A percentile compares a stretch with the other conserved stretches of the same genome.
Conservation (phyloP, 495 filamentous ascomycete genomes). For the Lasiosphaeria ovina region DNA sequence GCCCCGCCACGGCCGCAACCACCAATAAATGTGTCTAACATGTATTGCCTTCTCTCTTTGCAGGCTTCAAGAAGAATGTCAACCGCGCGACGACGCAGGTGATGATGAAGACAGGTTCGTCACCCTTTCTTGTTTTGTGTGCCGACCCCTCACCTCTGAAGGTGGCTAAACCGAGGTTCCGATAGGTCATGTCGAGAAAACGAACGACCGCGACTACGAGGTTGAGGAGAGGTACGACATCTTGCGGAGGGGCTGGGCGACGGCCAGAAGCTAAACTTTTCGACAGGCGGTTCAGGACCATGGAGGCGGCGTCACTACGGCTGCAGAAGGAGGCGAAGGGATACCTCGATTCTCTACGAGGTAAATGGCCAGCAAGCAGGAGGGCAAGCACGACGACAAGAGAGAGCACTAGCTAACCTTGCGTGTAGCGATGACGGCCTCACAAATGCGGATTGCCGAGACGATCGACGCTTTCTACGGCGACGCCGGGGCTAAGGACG, state of each 20-base stretch:
- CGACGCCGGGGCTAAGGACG: constrained; percentile 89
- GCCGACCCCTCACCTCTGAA: neutral
- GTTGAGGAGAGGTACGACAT: constrained; percentile 80
- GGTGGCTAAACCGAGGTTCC: constrained; percentile 4
- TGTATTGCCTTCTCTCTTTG: constrained; percentile 8
- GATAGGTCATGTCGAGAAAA: constrained; percentile 91
- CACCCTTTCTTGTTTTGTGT: too few relatives aligned
- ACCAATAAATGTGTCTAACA: constrained; percentile 6
- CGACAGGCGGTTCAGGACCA: constrained; percentile 81
- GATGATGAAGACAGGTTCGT: constrained; percentile 95
- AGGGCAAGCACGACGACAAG: neutral
- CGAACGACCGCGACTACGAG: constrained; percentile 97
- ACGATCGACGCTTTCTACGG: constrained; percentile 99
- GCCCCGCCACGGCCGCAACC: constrained; percentile 21
- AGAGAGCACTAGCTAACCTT: neutral
- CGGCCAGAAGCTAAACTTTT: constrained; percentile 8
- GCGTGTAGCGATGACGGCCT: constrained; percentile 87
- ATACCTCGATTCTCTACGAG: constrained; percentile 91
- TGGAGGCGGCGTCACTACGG: constrained; percentile 88
- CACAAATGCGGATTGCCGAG: constrained; percentile 98
- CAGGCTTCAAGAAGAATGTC: constrained; percentile 98
- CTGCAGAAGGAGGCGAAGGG: constrained; percentile 97
- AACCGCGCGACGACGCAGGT: constrained; percentile 98
- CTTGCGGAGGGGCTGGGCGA: neutral
- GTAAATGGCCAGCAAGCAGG: constrained; percentile 40